Evolutionary conservation across 192 early-diverging fungal species (phyloP), one percentile per base, ranked within the genome.

Genomic region (Umbelopsis sp.): DNA sequence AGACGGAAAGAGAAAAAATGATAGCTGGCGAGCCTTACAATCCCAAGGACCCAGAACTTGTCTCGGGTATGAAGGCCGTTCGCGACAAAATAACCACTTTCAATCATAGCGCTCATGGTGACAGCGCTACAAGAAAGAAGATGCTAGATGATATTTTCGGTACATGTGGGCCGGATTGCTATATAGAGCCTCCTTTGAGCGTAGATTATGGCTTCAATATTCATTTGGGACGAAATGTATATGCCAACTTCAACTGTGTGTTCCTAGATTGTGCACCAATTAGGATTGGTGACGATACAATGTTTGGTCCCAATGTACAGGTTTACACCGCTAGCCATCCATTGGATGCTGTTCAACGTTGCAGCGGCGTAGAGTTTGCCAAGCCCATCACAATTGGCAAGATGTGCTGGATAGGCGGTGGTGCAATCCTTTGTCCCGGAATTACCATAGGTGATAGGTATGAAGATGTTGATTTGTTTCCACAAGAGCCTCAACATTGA

Each of bases 321-420:
- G 67, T 94, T 22, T 93, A 91, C 73, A 78, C 89, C 0, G 91
- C 92, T 7, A 84, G 80, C 46, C 93, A 95, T 70, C 89, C 92
- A n/a, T 9, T 85, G 16, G 90, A 94, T 35, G 87, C 89, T 9
- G 71, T 69, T 41, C 65, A 79, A 49, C 67, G 88, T 46, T 52
- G 67, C 35, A 78, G 67, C 8, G 75, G 76, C 12, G 16, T 77
- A 16, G 84, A 85, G 53, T 81, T 70, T 50, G 84, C 76, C 2
- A 74, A 78, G 66, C 75, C 73, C 2, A 78, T 87, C n/a, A 80
- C 67, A 74, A 97, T 98, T 64, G 95, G 94, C 23, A 87, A 92
- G 64, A 85, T 94, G 72, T 91, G 92, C 35, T 97, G 94, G 95
- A 77, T 98, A 41, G 95, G 97, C 8, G 97, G 93, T 21, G 82